phyloP scores from a whole-genome alignment of 805 yeast genomes.

The Soucietia sequanensis region DNA sequence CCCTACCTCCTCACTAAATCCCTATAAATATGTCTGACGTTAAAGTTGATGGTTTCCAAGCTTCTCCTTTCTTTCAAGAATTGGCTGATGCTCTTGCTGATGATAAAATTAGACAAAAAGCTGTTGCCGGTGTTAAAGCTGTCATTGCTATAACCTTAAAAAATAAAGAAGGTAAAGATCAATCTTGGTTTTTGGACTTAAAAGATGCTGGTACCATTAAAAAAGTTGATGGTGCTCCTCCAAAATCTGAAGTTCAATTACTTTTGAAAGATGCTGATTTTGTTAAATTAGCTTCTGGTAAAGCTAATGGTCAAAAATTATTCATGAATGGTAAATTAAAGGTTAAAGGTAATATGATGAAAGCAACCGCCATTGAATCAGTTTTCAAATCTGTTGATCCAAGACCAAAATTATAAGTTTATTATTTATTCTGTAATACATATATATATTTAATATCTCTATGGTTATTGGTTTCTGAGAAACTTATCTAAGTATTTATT shows the following conservation, averaged over 20 bases:
- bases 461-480: too few relatives aligned
- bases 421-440: too few relatives aligned
- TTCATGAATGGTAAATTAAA: constrained; percentile 83
- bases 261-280: constrained; percentile 67
- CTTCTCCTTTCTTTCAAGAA: constrained; percentile 41
- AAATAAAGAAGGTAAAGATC: constrained; percentile 57
- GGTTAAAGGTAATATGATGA: constrained; percentile 88
- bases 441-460: too few relatives aligned
- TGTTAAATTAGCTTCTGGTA: constrained; percentile 68
- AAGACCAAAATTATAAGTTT: constrained; percentile 40
- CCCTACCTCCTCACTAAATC: background rate
- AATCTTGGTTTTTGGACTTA: constrained; percentile 67
- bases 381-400: constrained; percentile 55
- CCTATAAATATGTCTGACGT: constrained; percentile 19
- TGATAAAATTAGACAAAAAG: constrained; percentile 33
- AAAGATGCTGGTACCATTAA: constrained; percentile 52
- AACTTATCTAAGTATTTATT: too few relatives aligned
- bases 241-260: constrained; percentile 63
- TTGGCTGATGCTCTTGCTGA: constrained; percentile 39
- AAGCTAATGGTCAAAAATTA: constrained; percentile 80
- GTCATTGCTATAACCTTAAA: constrained; percentile 64
- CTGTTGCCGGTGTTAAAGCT: constrained; percentile 53
- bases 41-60: constrained; percentile 41
- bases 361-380: constrained; percentile 74
- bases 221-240: constrained; percentile 44